Percentiles rank a stretch among this genome's conserved stretches.
Evolutionary conservation across 23 red algal genomes (phyloP).

Genomic region (Agarophyton chilense): DNA sequence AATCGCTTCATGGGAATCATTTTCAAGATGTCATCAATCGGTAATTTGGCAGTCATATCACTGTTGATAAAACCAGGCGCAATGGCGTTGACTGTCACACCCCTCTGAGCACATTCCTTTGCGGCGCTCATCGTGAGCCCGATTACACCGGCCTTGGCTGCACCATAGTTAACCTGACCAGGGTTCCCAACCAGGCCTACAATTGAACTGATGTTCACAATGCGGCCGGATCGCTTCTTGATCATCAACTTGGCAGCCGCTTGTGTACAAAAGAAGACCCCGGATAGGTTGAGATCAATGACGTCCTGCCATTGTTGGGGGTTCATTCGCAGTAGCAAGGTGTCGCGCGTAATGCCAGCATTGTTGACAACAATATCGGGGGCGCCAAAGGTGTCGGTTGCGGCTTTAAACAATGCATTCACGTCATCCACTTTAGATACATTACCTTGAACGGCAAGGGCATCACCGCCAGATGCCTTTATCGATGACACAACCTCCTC

Average conservation of each 20-base stretch:
- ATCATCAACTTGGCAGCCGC: slow-evolving; percentile 96
- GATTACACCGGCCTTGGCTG: slow-evolving; percentile 95
- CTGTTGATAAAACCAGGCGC: slow-evolving; percentile 96
- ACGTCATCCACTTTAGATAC: slow-evolving; percentile 77
- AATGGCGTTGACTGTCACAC: slow-evolving; percentile 92
- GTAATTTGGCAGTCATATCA: slow-evolving; percentile 93
- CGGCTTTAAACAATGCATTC: slow-evolving; percentile 67
- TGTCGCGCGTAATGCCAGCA: slow-evolving; percentile 95
- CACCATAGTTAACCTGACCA: slow-evolving; percentile 97
- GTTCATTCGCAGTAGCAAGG: slow-evolving; percentile 87
- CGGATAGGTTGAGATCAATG: slow-evolving; percentile 94
- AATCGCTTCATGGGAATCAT: slow-evolving; percentile 90
- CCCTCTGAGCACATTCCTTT: slow-evolving; percentile 88
- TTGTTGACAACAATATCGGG: slow-evolving; percentile 97
- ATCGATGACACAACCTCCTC: slow-evolving; percentile 80
- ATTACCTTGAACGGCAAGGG: slow-evolving; percentile 86
- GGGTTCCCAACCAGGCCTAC: slow-evolving; percentile 95
- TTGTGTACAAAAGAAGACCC: slow-evolving; percentile 96
- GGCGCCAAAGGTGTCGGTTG: slow-evolving; percentile 62
- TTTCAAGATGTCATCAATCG: slow-evolving; percentile 75
- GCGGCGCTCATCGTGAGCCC: slow-evolving; percentile 84
- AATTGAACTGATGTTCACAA: slow-evolving; percentile 95
- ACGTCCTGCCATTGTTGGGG: slow-evolving; percentile 89
- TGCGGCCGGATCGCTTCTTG: slow-evolving; percentile 89
- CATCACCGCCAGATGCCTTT: slow-evolving; percentile 76